A percentile compares a stretch with the other conserved stretches of the same genome.
phyloP scores from a whole-genome alignment of 345 rosid genomes.

The Arabis alpina region DNA sequence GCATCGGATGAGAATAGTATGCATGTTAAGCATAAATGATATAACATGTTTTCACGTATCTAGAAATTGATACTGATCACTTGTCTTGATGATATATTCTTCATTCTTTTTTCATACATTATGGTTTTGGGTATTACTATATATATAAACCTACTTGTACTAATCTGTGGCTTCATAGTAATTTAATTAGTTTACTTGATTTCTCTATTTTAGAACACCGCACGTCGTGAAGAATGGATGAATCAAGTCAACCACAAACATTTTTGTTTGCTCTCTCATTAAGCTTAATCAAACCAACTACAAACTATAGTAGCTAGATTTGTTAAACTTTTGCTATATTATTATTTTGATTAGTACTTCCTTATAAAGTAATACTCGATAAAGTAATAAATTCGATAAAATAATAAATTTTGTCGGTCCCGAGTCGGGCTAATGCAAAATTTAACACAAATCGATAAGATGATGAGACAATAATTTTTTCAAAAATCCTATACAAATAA shows the following conservation, averaged over 20 bases:
- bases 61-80: not conserved
- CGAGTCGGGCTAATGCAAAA: too few species aligned
- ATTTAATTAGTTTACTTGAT: not conserved
- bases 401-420: too few species aligned
- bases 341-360: not conserved
- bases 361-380: too few species aligned
- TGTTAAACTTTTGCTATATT: not conserved
- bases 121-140: not conserved
- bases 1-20: not conserved
- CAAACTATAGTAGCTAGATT: not conserved
- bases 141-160: not conserved
- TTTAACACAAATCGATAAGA: too few species aligned
- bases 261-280: not conserved
- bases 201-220: not conserved
- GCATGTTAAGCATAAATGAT: not conserved
- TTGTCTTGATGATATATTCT: too few species aligned
- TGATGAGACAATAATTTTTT: too few species aligned
- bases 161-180: not conserved
- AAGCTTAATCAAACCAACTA: not conserved
- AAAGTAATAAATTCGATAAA: too few species aligned
- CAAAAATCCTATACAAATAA: too few species aligned
- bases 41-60: not conserved
- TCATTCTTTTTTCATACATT: too few species aligned
- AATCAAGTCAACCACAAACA: not conserved
- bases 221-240: not conserved